phyloP scores from a whole-genome alignment of 1,139 yeast species.

The Groenewaldozyma sp. region DNA sequence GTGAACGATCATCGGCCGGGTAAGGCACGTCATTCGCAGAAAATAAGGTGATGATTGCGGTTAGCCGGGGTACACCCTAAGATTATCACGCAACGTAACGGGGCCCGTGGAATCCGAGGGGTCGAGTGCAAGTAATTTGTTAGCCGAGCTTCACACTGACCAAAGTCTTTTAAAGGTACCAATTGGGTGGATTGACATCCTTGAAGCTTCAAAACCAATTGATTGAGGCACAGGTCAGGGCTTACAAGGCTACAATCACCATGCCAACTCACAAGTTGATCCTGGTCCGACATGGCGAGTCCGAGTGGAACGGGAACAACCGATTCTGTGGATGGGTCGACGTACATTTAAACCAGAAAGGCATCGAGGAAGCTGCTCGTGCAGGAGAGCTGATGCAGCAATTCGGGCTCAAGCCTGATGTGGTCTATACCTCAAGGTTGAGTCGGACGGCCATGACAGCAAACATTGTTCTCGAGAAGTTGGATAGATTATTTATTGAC shows the following conservation, averaged over 20 bases:
- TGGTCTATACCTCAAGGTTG: slow-evolving; percentile 84
- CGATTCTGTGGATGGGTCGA: slow-evolving; percentile 99
- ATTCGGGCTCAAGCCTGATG: slow-evolving; percentile 75
- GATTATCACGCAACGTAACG: no score
- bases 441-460: slow-evolving; percentile 98
- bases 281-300: slow-evolving; percentile 83
- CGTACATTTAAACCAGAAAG: slow-evolving; percentile 73
- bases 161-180: no score
- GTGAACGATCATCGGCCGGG: no score
- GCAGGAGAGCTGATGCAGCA: slow-evolving; percentile 92
- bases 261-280: slow-evolving; percentile 25
- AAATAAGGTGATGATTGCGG: no score
- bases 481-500: slow-evolving; percentile 88
- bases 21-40: no score
- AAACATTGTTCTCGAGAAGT: slow-evolving; percentile 80
- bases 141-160: no score
- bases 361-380: slow-evolving; percentile 82
- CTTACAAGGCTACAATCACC: slow-evolving; percentile 71
- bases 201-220: no score
- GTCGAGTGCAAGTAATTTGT: no score
- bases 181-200: no score
- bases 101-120: no score
- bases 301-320: slow-evolving; percentile 98
- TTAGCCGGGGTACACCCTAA: no score
- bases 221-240: no score